These are phyloP conservation scores for Leptographium wingfieldii DNA, from an alignment of 2,329 filamentous ascomycete genomes.

Conservation along the genomic window DNA sequence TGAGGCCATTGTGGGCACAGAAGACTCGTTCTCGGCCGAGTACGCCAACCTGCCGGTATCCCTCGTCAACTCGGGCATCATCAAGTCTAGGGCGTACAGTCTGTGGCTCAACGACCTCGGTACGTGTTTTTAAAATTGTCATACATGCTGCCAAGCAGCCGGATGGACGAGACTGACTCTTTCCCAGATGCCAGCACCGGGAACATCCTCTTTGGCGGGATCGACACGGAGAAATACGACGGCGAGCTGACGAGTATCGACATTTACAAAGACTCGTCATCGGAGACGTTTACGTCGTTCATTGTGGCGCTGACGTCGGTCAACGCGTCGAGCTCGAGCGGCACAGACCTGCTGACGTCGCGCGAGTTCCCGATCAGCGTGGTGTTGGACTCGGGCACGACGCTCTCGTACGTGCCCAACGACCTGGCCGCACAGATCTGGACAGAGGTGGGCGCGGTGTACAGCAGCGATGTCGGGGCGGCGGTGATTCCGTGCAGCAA, in stretches of 20 bases:
- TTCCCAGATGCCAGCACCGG: slow-evolving; percentile 43
- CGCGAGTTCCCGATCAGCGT: slow-evolving; percentile 38
- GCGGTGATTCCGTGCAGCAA: slow-evolving; percentile 39
- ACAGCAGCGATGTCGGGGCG: slow-evolving; percentile 21
- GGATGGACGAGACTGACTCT: slow-evolving; percentile 1
- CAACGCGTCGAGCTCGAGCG: slow-evolving; percentile 33
- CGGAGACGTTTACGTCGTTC: slow-evolving; percentile 29
- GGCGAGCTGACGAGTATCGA: slow-evolving; percentile 51
- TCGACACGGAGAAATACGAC: slow-evolving; percentile 61
- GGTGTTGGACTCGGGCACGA: slow-evolving; percentile 65
- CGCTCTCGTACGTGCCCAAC: slow-evolving; percentile 55
- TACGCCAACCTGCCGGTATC: slow-evolving; percentile 52
- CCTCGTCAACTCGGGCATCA: slow-evolving; percentile 49
- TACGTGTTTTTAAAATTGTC: slow-evolving; percentile 4
- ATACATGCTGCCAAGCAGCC: no score
- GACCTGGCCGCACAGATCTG: slow-evolving; percentile 41
- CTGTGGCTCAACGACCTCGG: slow-evolving; percentile 50
- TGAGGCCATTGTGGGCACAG: slow-evolving; percentile 30
- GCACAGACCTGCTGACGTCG: slow-evolving; percentile 33
- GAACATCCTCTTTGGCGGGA: slow-evolving; percentile 67
- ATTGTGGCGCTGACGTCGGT: slow-evolving; percentile 35
- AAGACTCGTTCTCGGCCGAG: slow-evolving; percentile 13
- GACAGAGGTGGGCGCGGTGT: slow-evolving; percentile 41
- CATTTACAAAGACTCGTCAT: slow-evolving; percentile 34
- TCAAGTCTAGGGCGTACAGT: slow-evolving; percentile 57